A percentile compares a stretch with the other conserved stretches of the same genome.
phyloP scores from a whole-genome alignment of 768 basidiomycete genomes.

The Rhodosporidiobolus sp. region DNA sequence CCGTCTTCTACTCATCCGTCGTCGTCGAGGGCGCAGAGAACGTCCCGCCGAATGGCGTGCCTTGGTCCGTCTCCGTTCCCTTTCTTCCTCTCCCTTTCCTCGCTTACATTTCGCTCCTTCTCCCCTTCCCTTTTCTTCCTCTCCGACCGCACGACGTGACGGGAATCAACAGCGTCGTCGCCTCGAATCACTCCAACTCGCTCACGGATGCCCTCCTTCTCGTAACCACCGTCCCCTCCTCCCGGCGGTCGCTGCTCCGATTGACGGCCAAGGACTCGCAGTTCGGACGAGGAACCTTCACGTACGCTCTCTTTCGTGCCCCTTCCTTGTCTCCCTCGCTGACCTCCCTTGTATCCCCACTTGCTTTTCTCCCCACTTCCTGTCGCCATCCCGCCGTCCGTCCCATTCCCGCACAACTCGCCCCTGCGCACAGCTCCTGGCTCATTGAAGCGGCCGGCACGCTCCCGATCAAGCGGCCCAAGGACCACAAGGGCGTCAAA shows the following conservation, averaged over 20 bases:
- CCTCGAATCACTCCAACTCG: slow-evolving; percentile 81
- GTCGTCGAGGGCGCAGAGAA: slow-evolving; percentile 73
- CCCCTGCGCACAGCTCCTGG: too few relatives aligned
- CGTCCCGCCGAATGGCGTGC: slow-evolving; percentile 68
- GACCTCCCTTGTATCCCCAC: too few relatives aligned
- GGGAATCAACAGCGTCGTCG: slow-evolving; percentile 62
- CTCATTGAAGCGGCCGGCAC: slow-evolving; percentile 84
- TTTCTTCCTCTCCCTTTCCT: not conserved
- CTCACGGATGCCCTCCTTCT: slow-evolving; percentile 79
- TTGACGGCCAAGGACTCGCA: slow-evolving; percentile 84
- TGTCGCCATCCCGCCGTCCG: too few relatives aligned
- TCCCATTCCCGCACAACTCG: too few relatives aligned
- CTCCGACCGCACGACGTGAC: too few relatives aligned
- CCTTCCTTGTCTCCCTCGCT: too few relatives aligned
- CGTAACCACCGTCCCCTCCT: slow-evolving; percentile 64
- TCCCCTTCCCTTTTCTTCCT: too few relatives aligned
- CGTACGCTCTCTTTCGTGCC: too few relatives aligned
- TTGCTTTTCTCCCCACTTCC: too few relatives aligned
- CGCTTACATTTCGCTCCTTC: not conserved
- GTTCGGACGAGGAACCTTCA: slow-evolving; percentile 77
- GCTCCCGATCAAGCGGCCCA: slow-evolving; percentile 68
- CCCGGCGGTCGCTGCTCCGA: slow-evolving; percentile 72
- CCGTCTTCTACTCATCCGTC: slow-evolving; percentile 85
- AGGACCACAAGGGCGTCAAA: slow-evolving; percentile 59
- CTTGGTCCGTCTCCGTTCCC: slow-evolving; percentile 58